Evolutionary conservation across 352 stramenopile species (phyloP).

Genomic region (Phytophthora fragariaefolia): DNA sequence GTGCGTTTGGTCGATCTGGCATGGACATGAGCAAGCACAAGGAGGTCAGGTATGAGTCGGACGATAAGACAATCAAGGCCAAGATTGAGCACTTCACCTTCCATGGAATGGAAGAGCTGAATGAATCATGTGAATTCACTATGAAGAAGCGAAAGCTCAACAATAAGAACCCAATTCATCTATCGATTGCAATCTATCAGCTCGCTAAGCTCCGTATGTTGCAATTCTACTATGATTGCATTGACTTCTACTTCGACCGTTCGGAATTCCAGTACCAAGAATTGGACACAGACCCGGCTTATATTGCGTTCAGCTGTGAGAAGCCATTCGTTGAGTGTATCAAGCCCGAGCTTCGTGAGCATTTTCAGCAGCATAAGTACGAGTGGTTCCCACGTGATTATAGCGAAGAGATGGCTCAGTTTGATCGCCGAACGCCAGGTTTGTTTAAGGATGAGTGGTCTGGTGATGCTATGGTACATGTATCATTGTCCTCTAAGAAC

Average conservation of each 20-base stretch:
- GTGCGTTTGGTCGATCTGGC: conserved; percentile 6
- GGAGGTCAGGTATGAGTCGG: conserved; percentile 6
- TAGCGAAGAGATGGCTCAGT: conserved; percentile 3
- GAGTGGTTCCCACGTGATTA: too few species aligned
- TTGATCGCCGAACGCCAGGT: conserved; percentile 18
- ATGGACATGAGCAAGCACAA: conserved; percentile 16
- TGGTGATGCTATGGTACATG: conserved; percentile 28
- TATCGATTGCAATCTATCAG: conserved; percentile 14
- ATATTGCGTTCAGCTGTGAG: conserved; percentile 9
- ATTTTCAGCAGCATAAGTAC: not conserved
- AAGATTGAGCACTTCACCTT: conserved; percentile 10
- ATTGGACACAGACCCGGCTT: too few species aligned
- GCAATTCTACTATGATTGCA: not conserved
- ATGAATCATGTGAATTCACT: conserved; percentile 9
- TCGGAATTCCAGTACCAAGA: not conserved
- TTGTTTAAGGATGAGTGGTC: conserved; percentile 37
- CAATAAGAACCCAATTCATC: conserved; percentile 14
- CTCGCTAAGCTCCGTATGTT: too few species aligned
- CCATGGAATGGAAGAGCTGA: conserved; percentile 7
- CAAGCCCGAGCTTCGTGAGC: conserved; percentile 19
- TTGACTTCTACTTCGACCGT: not conserved
- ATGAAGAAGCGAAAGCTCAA: conserved; percentile 11
- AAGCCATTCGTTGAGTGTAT: conserved; percentile 4
- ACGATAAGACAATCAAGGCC: conserved; percentile 4
- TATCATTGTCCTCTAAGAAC: conserved; percentile 24